Percentiles rank a stretch among this genome's conserved stretches.
Evolutionary conservation across 257 asterid species (phyloP).

Genomic region (Capsicum rhomboideum): DNA sequence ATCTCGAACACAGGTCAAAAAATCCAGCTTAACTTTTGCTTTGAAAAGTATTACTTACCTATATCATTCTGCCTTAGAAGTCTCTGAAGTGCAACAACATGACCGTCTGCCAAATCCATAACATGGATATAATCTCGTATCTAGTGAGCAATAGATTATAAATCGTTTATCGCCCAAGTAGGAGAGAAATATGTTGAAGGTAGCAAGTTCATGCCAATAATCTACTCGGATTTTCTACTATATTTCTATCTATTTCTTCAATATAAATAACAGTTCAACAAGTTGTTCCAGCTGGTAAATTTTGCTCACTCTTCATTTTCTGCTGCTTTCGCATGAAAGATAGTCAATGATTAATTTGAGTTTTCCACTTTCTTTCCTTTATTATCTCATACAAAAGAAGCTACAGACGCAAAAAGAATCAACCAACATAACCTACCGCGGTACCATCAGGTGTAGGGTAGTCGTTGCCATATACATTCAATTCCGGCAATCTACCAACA

Average conservation of each 20-base stretch:
- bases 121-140: constrained; percentile 95
- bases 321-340: background rate
- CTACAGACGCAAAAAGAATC: background rate
- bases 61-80: constrained; percentile 49
- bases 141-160: constrained; percentile 22
- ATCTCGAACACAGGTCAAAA: background rate
- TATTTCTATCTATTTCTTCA: background rate
- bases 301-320: background rate
- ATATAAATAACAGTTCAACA: background rate
- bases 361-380: background rate
- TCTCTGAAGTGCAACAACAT: constrained; percentile 76
- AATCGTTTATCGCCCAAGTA: background rate
- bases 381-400: background rate
- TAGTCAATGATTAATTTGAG: background rate
- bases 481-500: constrained; percentile 79
- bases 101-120: constrained; percentile 97
- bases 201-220: background rate
- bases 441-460: constrained; percentile 95
- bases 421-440: constrained; percentile 44
- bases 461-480: constrained; percentile 83
- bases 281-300: background rate
- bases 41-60: constrained; percentile 28
- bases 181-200: background rate
- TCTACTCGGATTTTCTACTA: background rate
- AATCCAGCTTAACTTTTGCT: background rate